Conservation (phyloP, 2,329 filamentous ascomycete genomes). For the Microcera coccophila region DNA sequence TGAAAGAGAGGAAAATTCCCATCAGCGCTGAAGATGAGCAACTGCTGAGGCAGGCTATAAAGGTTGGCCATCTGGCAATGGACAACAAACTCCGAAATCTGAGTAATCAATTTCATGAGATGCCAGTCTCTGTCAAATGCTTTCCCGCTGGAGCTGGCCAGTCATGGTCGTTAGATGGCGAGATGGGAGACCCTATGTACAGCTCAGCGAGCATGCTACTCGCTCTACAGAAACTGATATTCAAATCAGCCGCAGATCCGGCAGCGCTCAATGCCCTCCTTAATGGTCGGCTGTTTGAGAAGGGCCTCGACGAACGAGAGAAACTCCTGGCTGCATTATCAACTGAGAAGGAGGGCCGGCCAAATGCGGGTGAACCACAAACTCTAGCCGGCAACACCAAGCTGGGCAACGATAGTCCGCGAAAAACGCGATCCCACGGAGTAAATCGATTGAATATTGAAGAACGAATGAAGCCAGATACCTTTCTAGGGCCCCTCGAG, state of each 20-base stretch:
- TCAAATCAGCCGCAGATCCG: constrained; percentile 41
- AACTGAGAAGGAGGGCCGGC: constrained; percentile 6
- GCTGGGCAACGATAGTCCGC: constrained; percentile 36
- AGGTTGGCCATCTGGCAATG: constrained; percentile 57
- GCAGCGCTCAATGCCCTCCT: constrained; percentile 46
- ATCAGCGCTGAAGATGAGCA: constrained; percentile 59
- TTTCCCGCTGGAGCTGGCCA: constrained; percentile 60
- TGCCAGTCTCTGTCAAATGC: constrained; percentile 67
- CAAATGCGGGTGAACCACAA: constrained; percentile 16
- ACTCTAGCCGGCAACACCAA: constrained; percentile 42
- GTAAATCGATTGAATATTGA: constrained; percentile 21
- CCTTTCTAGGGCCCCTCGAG: constrained; percentile 46
- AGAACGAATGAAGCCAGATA: constrained; percentile 19
- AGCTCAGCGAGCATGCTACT: constrained; percentile 50
- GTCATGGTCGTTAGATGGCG: constrained; percentile 64
- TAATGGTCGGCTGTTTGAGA: constrained; percentile 42
- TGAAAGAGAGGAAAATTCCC: constrained; percentile 56
- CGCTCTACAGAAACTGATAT: constrained; percentile 50
- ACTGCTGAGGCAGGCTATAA: constrained; percentile 62
- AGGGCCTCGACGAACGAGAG: constrained; percentile 36
- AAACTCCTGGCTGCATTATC: constrained; percentile 21
- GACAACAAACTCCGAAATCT: constrained; percentile 60
- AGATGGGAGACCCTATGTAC: constrained; percentile 47
- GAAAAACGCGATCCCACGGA: constrained; percentile 32
- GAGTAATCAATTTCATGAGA: constrained; percentile 68